Evolutionary conservation across 257 asterid species (phyloP).

Genomic region (Perilla frutescens): DNA sequence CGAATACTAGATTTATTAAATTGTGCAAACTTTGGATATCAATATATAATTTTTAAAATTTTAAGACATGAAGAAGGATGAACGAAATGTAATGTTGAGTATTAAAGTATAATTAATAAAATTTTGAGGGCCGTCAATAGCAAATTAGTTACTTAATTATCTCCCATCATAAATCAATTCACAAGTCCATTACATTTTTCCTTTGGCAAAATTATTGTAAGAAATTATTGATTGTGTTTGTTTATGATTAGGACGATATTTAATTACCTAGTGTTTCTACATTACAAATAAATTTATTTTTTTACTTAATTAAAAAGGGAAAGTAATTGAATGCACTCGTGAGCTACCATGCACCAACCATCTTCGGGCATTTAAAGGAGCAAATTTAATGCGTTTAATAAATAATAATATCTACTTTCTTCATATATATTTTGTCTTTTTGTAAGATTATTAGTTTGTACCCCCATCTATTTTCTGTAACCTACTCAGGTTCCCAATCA

Average conservation of each 20-base stretch:
- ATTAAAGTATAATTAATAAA: no score
- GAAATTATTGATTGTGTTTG: background rate
- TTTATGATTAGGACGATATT: background rate
- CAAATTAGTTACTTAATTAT: no score
- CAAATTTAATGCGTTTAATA: slow-evolving; percentile 3
- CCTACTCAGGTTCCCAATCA: no score
- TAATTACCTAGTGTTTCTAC: background rate
- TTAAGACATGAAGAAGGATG: no score
- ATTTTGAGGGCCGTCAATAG: no score
- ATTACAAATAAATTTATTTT: background rate
- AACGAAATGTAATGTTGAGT: no score
- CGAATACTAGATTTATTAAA: no score
- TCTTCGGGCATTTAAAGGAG: background rate
- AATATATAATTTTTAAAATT: no score
- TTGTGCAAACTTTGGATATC: no score
- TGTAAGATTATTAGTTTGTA: background rate
- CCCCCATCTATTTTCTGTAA: background rate
- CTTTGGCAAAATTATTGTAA: background rate
- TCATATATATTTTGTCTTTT: no score
- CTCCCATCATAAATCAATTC: no score
- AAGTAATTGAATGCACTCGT: background rate
- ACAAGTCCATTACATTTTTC: background rate
- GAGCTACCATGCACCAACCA: slow-evolving; percentile 1
- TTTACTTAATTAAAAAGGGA: background rate
- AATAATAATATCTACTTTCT: background rate